Evolutionary conservation across 139 green algal species (phyloP), one percentile per base, ranked within the genome.

Genomic region (Chlorella vulgaris): DNA sequence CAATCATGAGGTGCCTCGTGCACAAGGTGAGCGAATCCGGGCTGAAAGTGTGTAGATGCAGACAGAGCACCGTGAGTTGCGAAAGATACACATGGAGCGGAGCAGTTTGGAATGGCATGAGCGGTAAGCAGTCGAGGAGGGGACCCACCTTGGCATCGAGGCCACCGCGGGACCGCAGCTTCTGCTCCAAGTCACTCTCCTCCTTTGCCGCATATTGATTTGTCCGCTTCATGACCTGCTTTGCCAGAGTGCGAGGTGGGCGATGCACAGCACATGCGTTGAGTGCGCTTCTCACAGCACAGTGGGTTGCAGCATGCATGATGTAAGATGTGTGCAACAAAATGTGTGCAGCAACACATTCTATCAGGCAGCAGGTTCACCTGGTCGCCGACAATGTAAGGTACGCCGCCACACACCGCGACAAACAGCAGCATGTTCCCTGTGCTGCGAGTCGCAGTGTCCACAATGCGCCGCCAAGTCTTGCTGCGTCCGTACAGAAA

Each of bases 401-500:
- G 78, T 24, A 70, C 29, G 5, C 38, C 51, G 18, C 78, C 33
- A 51, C 78, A 83, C 36, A 51, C 78, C 18, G 42, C 78, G 0
- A 38, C 68, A 70, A 83, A 83, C 7, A 29, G 36, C 19, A 68
- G 58, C 78, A 78, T 78, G 35, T 24, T 55, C 15, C 35, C 39
- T 38, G 35, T 42, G 50, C 51, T 65, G 15, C 53, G 28, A 1
- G 24, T 5, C 1, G 58, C 81, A 29, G 58, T 55, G 7, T 65
- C 33, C 28, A 90, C 86, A 39, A 90, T 83, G 26, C 55, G 76
- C 24, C 83, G 83, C 86, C 86, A 90, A 4, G 69, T 69, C 10
- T 65, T 61, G 62, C 79, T 86, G 39, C 67, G 75, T 36, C 76
- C 63, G 43, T 83, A 89, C 5, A 87, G 39, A 58, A 58, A 89